phyloP scores from a whole-genome alignment of 2,329 filamentous ascomycete species.

The Dothidotthia symphoricarpi region DNA sequence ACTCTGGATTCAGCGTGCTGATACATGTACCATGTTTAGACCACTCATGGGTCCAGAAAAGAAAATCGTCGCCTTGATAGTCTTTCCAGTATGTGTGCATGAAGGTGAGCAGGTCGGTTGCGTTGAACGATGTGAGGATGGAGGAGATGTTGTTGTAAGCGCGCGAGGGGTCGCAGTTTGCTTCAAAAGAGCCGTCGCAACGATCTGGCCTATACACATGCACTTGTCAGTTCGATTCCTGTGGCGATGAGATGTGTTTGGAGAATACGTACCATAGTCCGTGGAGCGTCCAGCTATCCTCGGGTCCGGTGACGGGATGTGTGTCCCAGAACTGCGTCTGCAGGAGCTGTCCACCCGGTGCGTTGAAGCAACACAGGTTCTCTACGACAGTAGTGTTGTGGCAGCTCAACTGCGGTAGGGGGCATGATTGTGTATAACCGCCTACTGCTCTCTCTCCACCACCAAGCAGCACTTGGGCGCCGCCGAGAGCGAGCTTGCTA shows the following conservation, averaged over 20 bases:
- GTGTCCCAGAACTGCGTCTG: constrained; percentile 79
- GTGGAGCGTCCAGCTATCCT: constrained; percentile 72
- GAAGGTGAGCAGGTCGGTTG: constrained; percentile 59
- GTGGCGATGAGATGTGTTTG: no score
- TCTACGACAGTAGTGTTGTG: constrained; percentile 60
- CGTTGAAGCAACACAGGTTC: constrained; percentile 72
- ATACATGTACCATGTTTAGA: constrained; percentile 73
- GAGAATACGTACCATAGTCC: constrained; percentile 57
- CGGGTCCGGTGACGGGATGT: constrained; percentile 61
- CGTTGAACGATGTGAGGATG: constrained; percentile 58
- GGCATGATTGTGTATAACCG: constrained; percentile 22
- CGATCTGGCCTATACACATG: constrained; percentile 45
- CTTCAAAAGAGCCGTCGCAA: constrained; percentile 68
- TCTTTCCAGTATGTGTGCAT: constrained; percentile 74
- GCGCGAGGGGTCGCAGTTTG: constrained; percentile 62
- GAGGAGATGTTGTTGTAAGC: constrained; percentile 64
- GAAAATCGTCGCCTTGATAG: constrained; percentile 61
- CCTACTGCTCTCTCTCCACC: constrained; percentile 19
- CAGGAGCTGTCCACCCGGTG: constrained; percentile 67
- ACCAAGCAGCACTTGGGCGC: constrained; percentile 35
- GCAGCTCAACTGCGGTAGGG: constrained; percentile 57
- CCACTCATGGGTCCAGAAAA: constrained; percentile 71
- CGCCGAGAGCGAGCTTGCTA: constrained; percentile 38
- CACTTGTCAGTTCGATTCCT: constrained; percentile 1
- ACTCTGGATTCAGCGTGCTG: constrained; percentile 63